Evolutionary conservation across 192 early-diverging fungal genomes (phyloP), one percentile per base, ranked within the genome.

Genomic region (Kickxella alabastrina): DNA sequence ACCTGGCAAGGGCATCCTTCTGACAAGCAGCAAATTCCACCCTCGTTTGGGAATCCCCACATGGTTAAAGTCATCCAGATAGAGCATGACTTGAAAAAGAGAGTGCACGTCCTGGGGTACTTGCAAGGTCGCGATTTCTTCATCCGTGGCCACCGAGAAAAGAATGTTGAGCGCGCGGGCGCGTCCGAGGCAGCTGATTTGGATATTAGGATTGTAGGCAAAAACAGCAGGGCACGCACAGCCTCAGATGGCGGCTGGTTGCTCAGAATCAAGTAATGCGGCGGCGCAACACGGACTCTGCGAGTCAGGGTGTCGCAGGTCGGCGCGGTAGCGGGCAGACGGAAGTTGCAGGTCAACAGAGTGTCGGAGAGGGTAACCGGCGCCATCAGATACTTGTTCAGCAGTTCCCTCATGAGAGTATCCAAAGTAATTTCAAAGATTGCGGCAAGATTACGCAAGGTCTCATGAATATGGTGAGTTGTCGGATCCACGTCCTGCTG

Each of bases 51-150:
- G 66, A 35, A 88, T 85, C 25, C 78, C 73, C 10, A 87, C 75
- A 31, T 77, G 73, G 54, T 89, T 86, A 78, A 87, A 89, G 54
- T 89, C 87, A 1, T 71, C 75, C 29, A 87, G 59, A 38, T 89
- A 89, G 15, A 88, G 56, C 6, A 87, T 66, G 12, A 79, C 67
- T 46, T 78, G 76, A 41, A 87, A 62, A 47, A 86, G 84, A 35
- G 69, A 59, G 25, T 53, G 52, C 14, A 66, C 79, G 29, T 77
- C 54, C 4, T 49, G 56, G 4, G 59, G 57, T 17, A 49, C 41
- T 52, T 75, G 53, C 18, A 52, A 39, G 38, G 36, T 26, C 7
- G 68, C 65, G 40, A 84, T 69, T 14, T 80, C 79, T 18, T 70
- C 50, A 21, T 65, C 49, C 17, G 67, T 47, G 10, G 81, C 79